These are phyloP conservation scores for Hura crepitans DNA, from an alignment of 441 rosid genomes.

Conservation along the genomic window DNA sequence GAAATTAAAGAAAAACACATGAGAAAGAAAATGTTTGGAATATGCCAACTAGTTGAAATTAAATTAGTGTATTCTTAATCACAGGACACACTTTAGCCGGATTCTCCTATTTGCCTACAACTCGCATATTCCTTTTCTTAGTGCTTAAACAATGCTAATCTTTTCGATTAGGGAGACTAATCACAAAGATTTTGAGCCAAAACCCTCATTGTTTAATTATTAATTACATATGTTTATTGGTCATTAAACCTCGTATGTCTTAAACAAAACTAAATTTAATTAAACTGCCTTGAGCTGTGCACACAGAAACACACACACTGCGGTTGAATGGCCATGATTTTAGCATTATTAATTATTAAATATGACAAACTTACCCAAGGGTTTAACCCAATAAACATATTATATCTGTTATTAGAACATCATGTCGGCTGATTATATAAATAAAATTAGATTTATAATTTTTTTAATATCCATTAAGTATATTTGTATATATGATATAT, in stretches of 20 bases:
- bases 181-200: background rate
- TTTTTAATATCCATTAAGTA: too few relatives aligned
- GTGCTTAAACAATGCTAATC: conserved; percentile 6
- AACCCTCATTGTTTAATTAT: background rate
- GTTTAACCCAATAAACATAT: background rate
- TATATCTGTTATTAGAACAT: too few relatives aligned
- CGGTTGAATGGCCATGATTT: conserved; percentile 27
- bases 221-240: conserved; percentile 8
- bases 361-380: background rate
- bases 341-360: conserved; percentile 12
- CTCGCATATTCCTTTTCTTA: conserved; percentile 23
- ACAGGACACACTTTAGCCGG: conserved; percentile 20
- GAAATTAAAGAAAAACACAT: conserved; percentile 4
- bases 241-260: conserved; percentile 12
- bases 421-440: too few relatives aligned
- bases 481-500: too few relatives aligned
- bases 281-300: conserved; percentile 40
- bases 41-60: conserved; percentile 21
- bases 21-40: conserved; percentile 19
- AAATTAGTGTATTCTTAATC: conserved; percentile 13
- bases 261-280: conserved; percentile 11
- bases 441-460: too few relatives aligned
- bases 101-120: conserved; percentile 32
- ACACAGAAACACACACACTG: conserved; percentile 18
- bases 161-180: conserved; percentile 10